Conservation (phyloP, 306 rosid species). For the Glycyrrhiza uralensis region DNA sequence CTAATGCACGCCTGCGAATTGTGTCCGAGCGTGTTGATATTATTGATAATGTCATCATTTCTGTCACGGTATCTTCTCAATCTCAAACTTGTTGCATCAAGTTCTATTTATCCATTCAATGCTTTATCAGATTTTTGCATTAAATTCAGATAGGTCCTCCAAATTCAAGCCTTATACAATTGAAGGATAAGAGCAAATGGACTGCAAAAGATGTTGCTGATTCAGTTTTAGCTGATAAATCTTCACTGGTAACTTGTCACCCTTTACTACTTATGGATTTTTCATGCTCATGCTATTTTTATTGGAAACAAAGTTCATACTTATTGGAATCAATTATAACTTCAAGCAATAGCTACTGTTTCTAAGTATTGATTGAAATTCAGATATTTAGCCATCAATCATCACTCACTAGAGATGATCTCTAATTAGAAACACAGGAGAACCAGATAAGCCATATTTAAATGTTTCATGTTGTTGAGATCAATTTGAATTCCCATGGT, state of each 20-base stretch:
- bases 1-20: constrained; percentile 93
- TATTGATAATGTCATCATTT: constrained; percentile 73
- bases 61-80: constrained; percentile 72
- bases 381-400: constrained; percentile 5
- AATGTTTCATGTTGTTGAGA: background rate
- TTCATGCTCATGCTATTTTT: constrained; percentile 14
- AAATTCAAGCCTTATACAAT: constrained; percentile 61
- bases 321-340: background rate
- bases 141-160: constrained; percentile 94
- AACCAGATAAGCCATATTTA: background rate
- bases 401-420: background rate
- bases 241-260: constrained; percentile 67
- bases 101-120: constrained; percentile 14
- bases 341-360: background rate
- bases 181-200: constrained; percentile 83
- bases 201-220: constrained; percentile 88
- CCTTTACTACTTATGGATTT: background rate
- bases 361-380: constrained; percentile 3
- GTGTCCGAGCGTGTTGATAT: constrained; percentile 94
- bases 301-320: background rate
- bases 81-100: constrained; percentile 1
- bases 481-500: constrained; percentile 9
- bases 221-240: constrained; percentile 90
- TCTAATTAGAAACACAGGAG: too few relatives aligned
- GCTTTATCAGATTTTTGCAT: constrained; percentile 34